Evolutionary conservation across 257 asterid species (phyloP).

Genomic region (Phtheirospermum japonicum): DNA sequence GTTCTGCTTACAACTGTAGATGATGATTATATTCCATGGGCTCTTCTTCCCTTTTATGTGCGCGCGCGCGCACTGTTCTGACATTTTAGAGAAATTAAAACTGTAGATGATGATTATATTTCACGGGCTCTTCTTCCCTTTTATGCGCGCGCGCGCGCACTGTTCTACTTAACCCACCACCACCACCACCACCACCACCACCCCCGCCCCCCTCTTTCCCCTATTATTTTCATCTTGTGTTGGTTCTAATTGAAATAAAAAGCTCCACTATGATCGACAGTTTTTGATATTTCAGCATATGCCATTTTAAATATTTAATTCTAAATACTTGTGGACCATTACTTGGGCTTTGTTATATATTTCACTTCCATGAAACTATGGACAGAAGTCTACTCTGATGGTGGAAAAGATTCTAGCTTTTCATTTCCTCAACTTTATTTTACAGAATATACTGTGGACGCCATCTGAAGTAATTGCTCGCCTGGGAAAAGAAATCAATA

Average conservation of each 20-base stretch:
- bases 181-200: too few relatives aligned
- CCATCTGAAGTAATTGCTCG: constrained; percentile 93
- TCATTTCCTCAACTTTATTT: constrained; percentile 22
- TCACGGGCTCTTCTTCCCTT: background rate
- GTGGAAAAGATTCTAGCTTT: constrained; percentile 1
- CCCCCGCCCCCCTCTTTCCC: background rate
- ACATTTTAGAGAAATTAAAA: background rate
- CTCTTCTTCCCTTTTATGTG: background rate
- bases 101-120: background rate
- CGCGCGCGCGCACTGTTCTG: too few relatives aligned
- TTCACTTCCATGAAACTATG: background rate
- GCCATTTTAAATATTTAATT: background rate
- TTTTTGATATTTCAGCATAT: background rate
- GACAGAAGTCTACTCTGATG: constrained; percentile 8
- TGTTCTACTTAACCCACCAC: too few relatives aligned
- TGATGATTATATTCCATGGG: background rate
- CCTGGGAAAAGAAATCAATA: constrained; percentile 75
- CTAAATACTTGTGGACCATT: background rate
- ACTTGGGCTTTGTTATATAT: constrained; percentile 1
- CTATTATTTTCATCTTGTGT: background rate
- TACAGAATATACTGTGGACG: constrained; percentile 76
- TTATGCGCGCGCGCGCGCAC: background rate
- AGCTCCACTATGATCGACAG: constrained; percentile 19
- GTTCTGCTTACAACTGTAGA: background rate
- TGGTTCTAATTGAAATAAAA: background rate